Conservation (phyloP, 2,329 filamentous ascomycete species). For the Fusarium sambucinum region DNA sequence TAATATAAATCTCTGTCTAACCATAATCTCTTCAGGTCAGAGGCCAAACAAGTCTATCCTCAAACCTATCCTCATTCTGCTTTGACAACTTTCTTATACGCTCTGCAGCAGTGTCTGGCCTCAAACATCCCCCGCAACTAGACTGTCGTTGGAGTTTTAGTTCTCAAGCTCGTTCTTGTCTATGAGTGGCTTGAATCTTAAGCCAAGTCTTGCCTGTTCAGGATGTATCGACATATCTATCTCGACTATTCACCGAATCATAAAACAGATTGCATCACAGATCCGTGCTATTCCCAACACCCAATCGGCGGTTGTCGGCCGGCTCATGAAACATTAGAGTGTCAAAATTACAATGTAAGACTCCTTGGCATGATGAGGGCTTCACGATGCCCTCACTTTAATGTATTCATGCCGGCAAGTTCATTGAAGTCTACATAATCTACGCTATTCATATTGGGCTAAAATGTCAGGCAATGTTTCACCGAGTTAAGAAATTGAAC, state of each 20-base stretch:
- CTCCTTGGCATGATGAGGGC: background rate
- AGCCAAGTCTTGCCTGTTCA: constrained; percentile 31
- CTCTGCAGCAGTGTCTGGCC: background rate
- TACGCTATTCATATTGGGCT: no score
- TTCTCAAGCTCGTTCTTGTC: constrained; percentile 24
- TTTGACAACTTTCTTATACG: background rate
- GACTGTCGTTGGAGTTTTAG: background rate
- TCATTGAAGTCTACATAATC: background rate
- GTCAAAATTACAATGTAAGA: background rate
- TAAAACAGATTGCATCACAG: constrained; percentile 14
- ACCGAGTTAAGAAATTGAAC: no score
- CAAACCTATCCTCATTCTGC: background rate
- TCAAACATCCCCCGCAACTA: background rate
- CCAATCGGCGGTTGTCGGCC: constrained; percentile 32
- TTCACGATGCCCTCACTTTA: no score
- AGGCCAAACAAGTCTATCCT: background rate
- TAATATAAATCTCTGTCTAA: no score
- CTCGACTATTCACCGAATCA: constrained; percentile 37
- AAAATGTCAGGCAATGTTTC: background rate
- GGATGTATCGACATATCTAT: constrained; percentile 22
- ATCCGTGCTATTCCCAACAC: constrained; percentile 10
- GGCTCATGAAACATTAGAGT: constrained; percentile 22
- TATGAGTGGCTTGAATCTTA: constrained; percentile 29
- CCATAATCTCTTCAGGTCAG: no score
- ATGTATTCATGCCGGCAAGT: background rate